Conservation (phyloP, 768 basidiomycete genomes). For the Nidularia pulvinata region DNA sequence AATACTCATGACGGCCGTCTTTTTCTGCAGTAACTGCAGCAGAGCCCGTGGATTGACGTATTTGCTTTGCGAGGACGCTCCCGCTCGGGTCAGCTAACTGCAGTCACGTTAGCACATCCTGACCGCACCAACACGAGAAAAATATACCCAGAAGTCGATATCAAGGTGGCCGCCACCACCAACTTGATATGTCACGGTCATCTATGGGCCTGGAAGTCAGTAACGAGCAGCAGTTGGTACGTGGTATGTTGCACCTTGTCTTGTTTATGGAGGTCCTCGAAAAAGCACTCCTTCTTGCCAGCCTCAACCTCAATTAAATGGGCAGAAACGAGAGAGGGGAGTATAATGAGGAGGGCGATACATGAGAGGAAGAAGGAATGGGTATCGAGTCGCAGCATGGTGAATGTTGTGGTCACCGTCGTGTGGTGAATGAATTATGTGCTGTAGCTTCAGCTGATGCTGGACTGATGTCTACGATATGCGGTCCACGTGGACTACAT, state of each 20-base stretch:
- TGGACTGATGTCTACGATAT: no score
- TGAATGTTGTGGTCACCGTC: no score
- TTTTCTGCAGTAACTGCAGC: slow-evolving; percentile 83
- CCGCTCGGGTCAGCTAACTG: slow-evolving; percentile 84
- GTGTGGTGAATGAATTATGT: no score
- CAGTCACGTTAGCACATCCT: slow-evolving; percentile 1
- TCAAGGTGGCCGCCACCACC: slow-evolving; percentile 96
- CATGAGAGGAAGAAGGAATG: slow-evolving; percentile 33
- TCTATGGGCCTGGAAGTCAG: slow-evolving; percentile 43
- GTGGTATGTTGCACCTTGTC: slow-evolving; percentile 66
- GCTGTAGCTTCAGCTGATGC: no score
- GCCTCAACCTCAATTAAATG: slow-evolving; percentile 79
- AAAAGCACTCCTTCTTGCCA: slow-evolving; percentile 91
- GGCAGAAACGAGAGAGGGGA: slow-evolving; percentile 43
- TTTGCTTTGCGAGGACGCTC: slow-evolving; percentile 70
- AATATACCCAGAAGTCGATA: slow-evolving; percentile 91
- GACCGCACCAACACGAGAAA: not conserved
- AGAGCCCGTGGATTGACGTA: slow-evolving; percentile 88
- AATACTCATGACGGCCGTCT: slow-evolving; percentile 92
- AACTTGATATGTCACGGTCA: slow-evolving; percentile 99
- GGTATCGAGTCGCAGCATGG: slow-evolving; percentile 28
- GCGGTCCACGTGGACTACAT: no score
- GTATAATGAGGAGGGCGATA: slow-evolving; percentile 37
- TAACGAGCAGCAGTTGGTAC: slow-evolving; percentile 1
- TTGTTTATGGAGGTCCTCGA: slow-evolving; percentile 89